These are phyloP conservation scores for Xylaria sp. DNA, from an alignment of 2,329 filamentous ascomycete species.

Conservation along the genomic window DNA sequence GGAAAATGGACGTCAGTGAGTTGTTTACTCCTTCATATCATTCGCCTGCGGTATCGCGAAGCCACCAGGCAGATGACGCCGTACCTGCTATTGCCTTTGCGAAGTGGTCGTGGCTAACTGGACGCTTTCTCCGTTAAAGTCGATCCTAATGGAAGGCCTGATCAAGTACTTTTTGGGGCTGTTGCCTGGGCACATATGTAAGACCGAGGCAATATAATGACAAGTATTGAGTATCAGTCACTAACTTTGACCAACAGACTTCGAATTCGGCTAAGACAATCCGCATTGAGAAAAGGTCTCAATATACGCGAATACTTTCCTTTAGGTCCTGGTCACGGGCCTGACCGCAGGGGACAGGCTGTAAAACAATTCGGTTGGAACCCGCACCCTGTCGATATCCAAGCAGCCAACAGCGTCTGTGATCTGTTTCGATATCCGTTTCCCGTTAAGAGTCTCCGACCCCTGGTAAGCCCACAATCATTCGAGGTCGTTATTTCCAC, in stretches of 20 bases:
- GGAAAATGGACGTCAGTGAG: slow-evolving; percentile 52
- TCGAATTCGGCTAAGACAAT: slow-evolving; percentile 47
- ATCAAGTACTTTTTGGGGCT: slow-evolving; percentile 54
- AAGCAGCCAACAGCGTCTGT: slow-evolving; percentile 49
- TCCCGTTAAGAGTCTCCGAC: slow-evolving; percentile 46
- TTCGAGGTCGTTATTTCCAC: not conserved
- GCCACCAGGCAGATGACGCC: not conserved
- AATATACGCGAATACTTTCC: slow-evolving; percentile 49
- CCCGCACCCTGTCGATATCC: slow-evolving; percentile 48
- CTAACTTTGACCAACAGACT: slow-evolving; percentile 39
- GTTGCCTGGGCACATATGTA: slow-evolving; percentile 53
- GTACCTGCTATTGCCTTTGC: not conserved
- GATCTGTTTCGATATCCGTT: slow-evolving; percentile 49
- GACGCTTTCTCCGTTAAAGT: slow-evolving; percentile 36
- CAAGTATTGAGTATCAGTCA: not conserved
- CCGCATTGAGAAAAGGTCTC: slow-evolving; percentile 43
- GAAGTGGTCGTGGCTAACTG: slow-evolving; percentile 22
- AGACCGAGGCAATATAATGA: slow-evolving; percentile 35
- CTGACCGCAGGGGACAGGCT: slow-evolving; percentile 44
- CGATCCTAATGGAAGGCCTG: slow-evolving; percentile 52
- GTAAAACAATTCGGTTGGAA: slow-evolving; percentile 50
- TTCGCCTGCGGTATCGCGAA: not conserved
- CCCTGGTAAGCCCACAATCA: slow-evolving; percentile 35
- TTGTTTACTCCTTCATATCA: slow-evolving; percentile 13
- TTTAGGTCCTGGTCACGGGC: slow-evolving; percentile 45